Evolutionary conservation across 257 asterid genomes (phyloP), one percentile per base, ranked within the genome.

Genomic region (Penstemon newberryi): DNA sequence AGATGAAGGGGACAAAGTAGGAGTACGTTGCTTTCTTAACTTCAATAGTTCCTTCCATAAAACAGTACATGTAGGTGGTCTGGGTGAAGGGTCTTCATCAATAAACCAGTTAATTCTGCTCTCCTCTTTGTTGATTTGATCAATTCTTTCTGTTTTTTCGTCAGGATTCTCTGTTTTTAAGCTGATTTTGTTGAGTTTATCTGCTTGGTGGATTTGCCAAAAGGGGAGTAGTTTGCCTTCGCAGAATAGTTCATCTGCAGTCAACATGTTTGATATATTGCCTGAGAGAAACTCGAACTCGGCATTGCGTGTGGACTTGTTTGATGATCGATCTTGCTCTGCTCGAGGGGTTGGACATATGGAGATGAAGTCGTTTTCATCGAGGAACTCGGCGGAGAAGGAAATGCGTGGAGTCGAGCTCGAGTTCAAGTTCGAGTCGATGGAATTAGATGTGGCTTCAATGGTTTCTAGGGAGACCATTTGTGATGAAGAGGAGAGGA

Each of bases 71-170:
- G 82, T 89, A 3, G 98, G 98, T 7, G 96, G 98, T 73, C 98
- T 76, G 3, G 98, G 98, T 11, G 98, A 92, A 0, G 98, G 98
- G 75, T 89, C 98, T 18, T 92, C 98, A 67, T 92, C 98, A 19
- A 84, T 55, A 41, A 90, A 84, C 97, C 91, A 93, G 68, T 73
- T 79, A 19, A 75, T 77, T 43, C 82, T 76, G 60, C 65, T 70
- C 60, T 79, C 93, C 33, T 82, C 83, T 69, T 85, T 77, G 18
- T 41, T 73, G 3, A 40, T 75, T n/a, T 5, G 64, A 25, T 47
- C 52, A 53, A 25, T 25, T 25, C 33, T 25, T 25, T 25, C 33
- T 25, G 6, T 25, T 50, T 63, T 55, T 6, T 40, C 57, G 0
- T 81, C 82, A 3, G 33, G 55, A 8, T 61, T 63, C 8, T 76